Evolutionary conservation across 148 eudicot genomes (phyloP).

Genomic region (Cornus florida): DNA sequence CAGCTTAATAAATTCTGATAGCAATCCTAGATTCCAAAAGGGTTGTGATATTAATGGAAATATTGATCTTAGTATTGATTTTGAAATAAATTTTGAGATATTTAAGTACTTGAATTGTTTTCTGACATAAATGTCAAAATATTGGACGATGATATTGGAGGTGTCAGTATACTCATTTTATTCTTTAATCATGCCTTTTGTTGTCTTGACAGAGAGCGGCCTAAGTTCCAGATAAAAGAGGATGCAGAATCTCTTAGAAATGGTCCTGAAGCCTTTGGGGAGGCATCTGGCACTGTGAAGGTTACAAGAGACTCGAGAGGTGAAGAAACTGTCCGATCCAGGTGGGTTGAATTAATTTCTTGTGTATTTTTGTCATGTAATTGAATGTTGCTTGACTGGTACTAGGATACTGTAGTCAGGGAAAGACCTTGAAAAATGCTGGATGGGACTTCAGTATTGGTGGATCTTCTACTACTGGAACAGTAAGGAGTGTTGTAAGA

Average conservation of each 20-base stretch:
- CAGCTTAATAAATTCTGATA: background rate
- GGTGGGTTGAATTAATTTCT: constrained; percentile 47
- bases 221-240: constrained; percentile 73
- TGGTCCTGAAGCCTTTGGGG: constrained; percentile 57
- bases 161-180: background rate
- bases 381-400: constrained; percentile 29
- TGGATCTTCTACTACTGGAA: constrained; percentile 39
- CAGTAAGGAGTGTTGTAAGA: constrained; percentile 61
- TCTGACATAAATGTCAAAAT: background rate
- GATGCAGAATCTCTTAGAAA: constrained; percentile 56
- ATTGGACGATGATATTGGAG: background rate
- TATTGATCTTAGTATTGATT: background rate
- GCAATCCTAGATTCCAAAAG: background rate
- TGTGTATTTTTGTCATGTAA: constrained; percentile 7
- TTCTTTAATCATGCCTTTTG: background rate
- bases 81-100: background rate
- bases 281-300: constrained; percentile 79
- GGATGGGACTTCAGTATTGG: constrained; percentile 57
- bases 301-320: constrained; percentile 54
- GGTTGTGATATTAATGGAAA: background rate
- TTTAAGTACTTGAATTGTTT: background rate
- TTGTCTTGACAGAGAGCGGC: constrained; percentile 66
- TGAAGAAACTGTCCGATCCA: constrained; percentile 65
- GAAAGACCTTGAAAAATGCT: constrained; percentile 32
- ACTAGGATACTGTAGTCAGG: constrained; percentile 42